Conservation (phyloP, 495 filamentous ascomycete genomes). For the Hypoxylon trugodes region DNA sequence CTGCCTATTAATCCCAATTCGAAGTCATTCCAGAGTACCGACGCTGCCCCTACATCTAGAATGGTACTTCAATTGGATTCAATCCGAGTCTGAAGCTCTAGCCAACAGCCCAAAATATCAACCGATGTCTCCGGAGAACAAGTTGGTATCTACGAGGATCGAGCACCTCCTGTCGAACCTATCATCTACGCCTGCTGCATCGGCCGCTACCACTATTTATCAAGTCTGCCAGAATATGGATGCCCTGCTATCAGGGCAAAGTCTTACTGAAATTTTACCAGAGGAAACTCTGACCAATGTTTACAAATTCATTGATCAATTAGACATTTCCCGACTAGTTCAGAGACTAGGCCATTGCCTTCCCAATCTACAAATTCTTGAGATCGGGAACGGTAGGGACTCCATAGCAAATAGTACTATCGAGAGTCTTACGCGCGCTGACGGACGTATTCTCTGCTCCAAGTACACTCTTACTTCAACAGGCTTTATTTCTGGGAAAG, state of each 20-base stretch:
- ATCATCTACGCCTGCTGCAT: constrained; percentile 23
- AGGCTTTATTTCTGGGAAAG: constrained; percentile 18
- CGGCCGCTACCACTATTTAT: constrained; percentile 10
- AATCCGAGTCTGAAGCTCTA: too few relatives aligned
- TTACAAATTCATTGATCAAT: constrained; percentile 35
- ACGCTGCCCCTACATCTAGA: too few relatives aligned
- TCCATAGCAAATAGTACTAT: constrained; percentile 28
- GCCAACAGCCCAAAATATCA: too few relatives aligned
- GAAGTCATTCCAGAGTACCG: constrained; percentile 1
- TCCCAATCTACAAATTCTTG: constrained; percentile 44
- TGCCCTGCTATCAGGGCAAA: constrained; percentile 38
- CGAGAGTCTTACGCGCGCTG: constrained; percentile 17
- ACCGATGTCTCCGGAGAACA: too few relatives aligned
- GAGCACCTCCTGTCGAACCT: constrained; percentile 17
- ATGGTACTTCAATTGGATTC: too few relatives aligned
- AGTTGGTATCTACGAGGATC: constrained; percentile 11
- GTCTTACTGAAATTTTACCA: constrained; percentile 37
- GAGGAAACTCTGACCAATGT: constrained; percentile 40
- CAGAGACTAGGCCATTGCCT: constrained; percentile 32
- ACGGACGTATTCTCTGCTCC: constrained; percentile 28
- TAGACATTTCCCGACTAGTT: constrained; percentile 29
- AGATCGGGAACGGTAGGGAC: constrained; percentile 53
- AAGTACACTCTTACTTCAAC: constrained; percentile 29
- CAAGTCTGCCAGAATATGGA: constrained; percentile 35
- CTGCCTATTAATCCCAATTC: constrained; percentile 17